Percentiles rank a stretch among this genome's conserved stretches.
These are phyloP conservation scores for Tolypocladium ophioglossoides DNA, from an alignment of 2,329 filamentous ascomycete genomes.

Conservation along the genomic window DNA sequence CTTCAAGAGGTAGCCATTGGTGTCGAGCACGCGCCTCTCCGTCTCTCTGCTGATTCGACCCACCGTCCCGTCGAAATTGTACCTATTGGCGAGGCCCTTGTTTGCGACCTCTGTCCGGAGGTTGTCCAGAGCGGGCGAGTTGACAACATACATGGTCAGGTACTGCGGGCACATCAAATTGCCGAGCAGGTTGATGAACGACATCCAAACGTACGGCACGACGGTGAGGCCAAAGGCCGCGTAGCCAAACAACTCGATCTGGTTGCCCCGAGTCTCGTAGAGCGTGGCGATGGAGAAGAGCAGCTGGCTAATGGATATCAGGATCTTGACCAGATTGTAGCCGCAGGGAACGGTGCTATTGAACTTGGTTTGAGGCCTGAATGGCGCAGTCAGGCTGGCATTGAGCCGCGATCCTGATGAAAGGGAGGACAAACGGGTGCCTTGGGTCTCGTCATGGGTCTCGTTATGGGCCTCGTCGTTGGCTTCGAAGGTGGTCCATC, in stretches of 20 bases:
- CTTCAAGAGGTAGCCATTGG: background rate
- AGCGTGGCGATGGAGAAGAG: constrained; percentile 1
- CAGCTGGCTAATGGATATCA: constrained; percentile 3
- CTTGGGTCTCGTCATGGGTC: too few relatives aligned
- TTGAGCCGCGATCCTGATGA: background rate
- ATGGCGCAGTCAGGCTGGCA: background rate
- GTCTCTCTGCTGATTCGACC: background rate
- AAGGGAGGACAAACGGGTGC: background rate
- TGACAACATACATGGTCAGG: constrained; percentile 1
- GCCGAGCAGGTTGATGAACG: constrained; percentile 1
- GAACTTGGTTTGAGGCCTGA: background rate
- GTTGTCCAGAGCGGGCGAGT: constrained; percentile 1
- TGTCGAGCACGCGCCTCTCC: background rate
- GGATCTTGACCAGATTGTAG: constrained; percentile 1
- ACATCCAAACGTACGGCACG: constrained; percentile 4
- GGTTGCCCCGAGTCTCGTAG: constrained; percentile 4
- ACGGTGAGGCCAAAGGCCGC: constrained; percentile 4
- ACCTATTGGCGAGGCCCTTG: background rate
- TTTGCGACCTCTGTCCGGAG: background rate
- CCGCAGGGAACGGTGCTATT: background rate
- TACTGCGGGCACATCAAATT: constrained; percentile 5
- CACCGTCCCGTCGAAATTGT: background rate
- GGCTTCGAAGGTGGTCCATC: constrained; percentile 1
- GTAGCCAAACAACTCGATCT: constrained; percentile 2
- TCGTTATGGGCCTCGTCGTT: background rate